Evolutionary conservation across 2,329 filamentous ascomycete species (phyloP).

Genomic region (Cercospora citrullina): DNA sequence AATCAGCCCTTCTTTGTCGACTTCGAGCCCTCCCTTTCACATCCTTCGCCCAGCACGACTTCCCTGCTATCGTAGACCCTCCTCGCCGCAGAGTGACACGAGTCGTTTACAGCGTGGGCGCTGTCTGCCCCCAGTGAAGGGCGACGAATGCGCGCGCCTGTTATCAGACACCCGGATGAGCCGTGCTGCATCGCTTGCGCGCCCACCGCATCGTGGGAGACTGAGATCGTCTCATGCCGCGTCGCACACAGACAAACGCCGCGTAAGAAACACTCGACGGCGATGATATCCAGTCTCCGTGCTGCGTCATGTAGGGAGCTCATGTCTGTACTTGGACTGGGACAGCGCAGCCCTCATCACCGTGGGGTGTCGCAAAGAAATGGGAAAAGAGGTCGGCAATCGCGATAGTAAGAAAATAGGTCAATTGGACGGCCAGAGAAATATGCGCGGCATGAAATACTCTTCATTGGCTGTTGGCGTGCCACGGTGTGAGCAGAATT

Average conservation of each 20-base stretch:
- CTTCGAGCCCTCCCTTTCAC: neutral
- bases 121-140: neutral
- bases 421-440: neutral
- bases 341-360: neutral
- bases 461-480: constrained; percentile 5
- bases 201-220: neutral
- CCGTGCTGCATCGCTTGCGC: constrained; percentile 1
- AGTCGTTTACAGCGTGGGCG: neutral
- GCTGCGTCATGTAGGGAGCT: constrained; percentile 2
- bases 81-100: neutral
- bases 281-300: neutral
- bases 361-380: neutral
- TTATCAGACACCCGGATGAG: neutral
- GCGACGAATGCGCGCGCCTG: neutral
- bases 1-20: constrained; percentile 6
- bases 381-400: neutral
- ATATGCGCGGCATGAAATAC: neutral
- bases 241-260: neutral
- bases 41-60: neutral
- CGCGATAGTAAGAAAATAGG: neutral
- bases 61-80: neutral
- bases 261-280: neutral
- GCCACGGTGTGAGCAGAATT: constrained; percentile 1
- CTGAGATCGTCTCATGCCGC: constrained; percentile 1
- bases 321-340: neutral